Conservation (phyloP, 192 early-diverging fungal species). For the Coemansia sp. region DNA sequence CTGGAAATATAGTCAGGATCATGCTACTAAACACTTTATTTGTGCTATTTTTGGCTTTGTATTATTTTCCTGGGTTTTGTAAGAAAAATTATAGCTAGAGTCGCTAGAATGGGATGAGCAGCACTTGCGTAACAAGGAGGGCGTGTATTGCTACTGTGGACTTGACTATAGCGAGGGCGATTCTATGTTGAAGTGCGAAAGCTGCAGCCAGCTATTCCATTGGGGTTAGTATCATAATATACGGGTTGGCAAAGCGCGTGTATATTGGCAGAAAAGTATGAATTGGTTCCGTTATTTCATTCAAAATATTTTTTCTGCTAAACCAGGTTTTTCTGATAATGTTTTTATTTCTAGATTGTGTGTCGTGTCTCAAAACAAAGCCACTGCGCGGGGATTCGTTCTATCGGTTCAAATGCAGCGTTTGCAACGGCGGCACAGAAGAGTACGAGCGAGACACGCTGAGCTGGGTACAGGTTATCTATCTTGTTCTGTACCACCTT, state of each 20-base stretch:
- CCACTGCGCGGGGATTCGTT: conserved; percentile 73
- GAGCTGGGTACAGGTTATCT: conserved; percentile 73
- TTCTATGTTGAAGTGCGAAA: conserved; percentile 66
- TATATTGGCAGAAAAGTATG: too few species aligned
- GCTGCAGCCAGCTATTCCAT: conserved; percentile 74
- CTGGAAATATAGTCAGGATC: background rate
- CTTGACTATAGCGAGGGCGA: conserved; percentile 59
- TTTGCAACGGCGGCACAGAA: conserved; percentile 66
- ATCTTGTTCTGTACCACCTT: conserved; percentile 75
- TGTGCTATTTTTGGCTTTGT: background rate
- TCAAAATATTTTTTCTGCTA: background rate
- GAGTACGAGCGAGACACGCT: conserved; percentile 65
- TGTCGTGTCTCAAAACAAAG: conserved; percentile 57
- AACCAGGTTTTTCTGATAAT: background rate
- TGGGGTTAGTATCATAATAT: conserved; percentile 54
- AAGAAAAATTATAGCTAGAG: conserved; percentile 32
- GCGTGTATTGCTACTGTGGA: conserved; percentile 81
- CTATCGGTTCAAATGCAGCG: conserved; percentile 72
- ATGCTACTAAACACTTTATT: background rate
- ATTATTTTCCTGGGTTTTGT: background rate
- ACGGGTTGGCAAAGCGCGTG: too few species aligned
- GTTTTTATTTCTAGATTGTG: conserved; percentile 59
- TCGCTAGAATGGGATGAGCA: conserved; percentile 56
- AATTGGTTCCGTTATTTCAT: background rate
- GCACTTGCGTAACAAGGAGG: conserved; percentile 63